phyloP scores from a whole-genome alignment of 768 basidiomycete genomes.

The Cystoderma amianthinum region DNA sequence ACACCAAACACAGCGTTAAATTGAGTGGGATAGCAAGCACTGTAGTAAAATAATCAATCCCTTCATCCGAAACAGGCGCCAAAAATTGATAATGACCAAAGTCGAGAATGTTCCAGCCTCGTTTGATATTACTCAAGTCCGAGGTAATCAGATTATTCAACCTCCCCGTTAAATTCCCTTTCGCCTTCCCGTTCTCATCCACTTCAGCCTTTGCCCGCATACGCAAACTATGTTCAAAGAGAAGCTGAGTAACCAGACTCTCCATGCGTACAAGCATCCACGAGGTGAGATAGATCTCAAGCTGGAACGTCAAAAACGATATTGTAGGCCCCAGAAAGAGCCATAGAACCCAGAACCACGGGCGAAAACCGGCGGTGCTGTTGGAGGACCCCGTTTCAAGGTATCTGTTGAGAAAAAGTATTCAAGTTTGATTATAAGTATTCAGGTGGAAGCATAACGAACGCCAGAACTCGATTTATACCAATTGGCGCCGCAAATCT shows the following conservation, averaged over 20 bases:
- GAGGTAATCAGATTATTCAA: neutral
- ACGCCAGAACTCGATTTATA: constrained; percentile 35
- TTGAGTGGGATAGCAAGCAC: neutral
- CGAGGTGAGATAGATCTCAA: constrained; percentile 32
- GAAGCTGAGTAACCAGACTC: constrained; percentile 30
- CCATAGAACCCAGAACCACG: constrained; percentile 2
- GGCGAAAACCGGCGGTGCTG: neutral
- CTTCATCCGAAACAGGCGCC: too few relatives aligned
- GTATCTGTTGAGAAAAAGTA: neutral
- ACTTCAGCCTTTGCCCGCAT: constrained; percentile 50
- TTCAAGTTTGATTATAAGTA: neutral
- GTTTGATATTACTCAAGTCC: neutral
- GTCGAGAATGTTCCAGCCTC: constrained; percentile 24
- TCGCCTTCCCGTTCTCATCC: neutral
- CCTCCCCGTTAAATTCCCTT: constrained; percentile 4
- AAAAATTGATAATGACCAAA: too few relatives aligned
- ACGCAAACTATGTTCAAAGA: constrained; percentile 44
- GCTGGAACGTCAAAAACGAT: constrained; percentile 15
- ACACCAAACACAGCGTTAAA: constrained; percentile 1
- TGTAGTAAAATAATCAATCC: too few relatives aligned
- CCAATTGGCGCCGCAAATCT: constrained; percentile 30
- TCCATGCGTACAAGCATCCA: constrained; percentile 40
- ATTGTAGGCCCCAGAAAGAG: constrained; percentile 1
- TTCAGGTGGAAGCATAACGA: constrained; percentile 4
- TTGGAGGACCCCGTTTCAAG: neutral